These are phyloP conservation scores for Penicillium robsamsonii DNA, from an alignment of 495 filamentous ascomycete genomes.

Conservation along the genomic window DNA sequence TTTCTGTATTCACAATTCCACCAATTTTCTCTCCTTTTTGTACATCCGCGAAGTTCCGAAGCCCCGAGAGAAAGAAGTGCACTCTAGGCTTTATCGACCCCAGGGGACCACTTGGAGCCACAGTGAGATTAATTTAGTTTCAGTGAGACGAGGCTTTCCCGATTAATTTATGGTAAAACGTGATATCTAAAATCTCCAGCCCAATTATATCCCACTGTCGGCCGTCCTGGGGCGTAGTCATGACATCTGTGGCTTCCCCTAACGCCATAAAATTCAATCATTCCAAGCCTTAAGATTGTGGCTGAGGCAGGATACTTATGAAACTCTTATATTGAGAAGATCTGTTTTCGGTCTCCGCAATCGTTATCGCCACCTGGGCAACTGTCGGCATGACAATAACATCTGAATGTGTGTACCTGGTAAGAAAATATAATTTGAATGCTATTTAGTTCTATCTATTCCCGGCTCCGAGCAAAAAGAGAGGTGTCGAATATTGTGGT, in stretches of 20 bases:
- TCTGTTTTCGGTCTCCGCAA: slow-evolving; percentile 19
- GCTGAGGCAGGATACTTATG: slow-evolving; percentile 1
- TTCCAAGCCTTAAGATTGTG: background rate
- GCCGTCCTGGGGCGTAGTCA: background rate
- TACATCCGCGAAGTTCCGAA: slow-evolving; percentile 7
- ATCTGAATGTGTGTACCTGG: background rate
- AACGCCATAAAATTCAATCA: background rate
- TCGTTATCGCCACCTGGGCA: slow-evolving; percentile 21
- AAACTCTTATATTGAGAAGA: slow-evolving; percentile 2
- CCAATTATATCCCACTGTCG: background rate
- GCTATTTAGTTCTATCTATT: background rate
- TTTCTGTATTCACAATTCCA: background rate
- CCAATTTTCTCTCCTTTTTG: no score
- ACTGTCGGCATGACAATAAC: slow-evolving; percentile 15
- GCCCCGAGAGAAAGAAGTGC: background rate
- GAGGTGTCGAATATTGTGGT: background rate
- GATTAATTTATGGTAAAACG: slow-evolving; percentile 1
- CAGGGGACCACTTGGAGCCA: background rate
- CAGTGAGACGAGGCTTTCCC: background rate
- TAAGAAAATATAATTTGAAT: background rate
- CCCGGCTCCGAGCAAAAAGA: background rate
- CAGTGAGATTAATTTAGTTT: slow-evolving; percentile 6
- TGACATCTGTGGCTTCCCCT: slow-evolving; percentile 11
- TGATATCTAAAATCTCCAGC: background rate
- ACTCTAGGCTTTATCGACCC: background rate